Conservation (phyloP, 2,329 filamentous ascomycete genomes). For the Pseudogymnoascus sp. region DNA sequence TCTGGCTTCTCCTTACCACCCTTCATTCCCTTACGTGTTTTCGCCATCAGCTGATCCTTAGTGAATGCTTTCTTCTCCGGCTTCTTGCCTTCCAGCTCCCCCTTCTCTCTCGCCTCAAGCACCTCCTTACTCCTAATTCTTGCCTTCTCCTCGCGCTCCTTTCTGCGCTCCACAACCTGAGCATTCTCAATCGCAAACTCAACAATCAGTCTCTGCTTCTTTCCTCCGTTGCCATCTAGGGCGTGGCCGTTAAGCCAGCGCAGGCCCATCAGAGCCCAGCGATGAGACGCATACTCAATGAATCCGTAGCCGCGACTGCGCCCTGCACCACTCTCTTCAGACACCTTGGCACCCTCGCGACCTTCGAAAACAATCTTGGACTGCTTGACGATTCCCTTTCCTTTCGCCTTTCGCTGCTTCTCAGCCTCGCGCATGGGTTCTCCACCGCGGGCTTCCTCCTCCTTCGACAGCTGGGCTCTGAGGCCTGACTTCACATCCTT, state of each 20-base stretch:
- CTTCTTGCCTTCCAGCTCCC: slow-evolving; percentile 26
- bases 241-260: slow-evolving; percentile 82
- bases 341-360: slow-evolving; percentile 73
- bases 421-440: slow-evolving; percentile 77
- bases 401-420: slow-evolving; percentile 67
- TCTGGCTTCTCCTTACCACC: slow-evolving; percentile 19
- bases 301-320: slow-evolving; percentile 92
- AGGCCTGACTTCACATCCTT: slow-evolving; percentile 75
- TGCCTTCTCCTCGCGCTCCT: slow-evolving; percentile 53
- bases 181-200: slow-evolving; percentile 99
- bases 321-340: slow-evolving; percentile 68
- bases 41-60: slow-evolving; percentile 28
- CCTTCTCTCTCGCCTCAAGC: slow-evolving; percentile 27
- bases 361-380: slow-evolving; percentile 94
- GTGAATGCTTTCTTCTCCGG: slow-evolving; percentile 26
- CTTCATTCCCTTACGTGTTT: slow-evolving; percentile 31
- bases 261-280: slow-evolving; percentile 89
- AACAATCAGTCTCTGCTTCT: slow-evolving; percentile 82
- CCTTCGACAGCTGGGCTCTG: slow-evolving; percentile 75
- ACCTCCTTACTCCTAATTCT: slow-evolving; percentile 34
- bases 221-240: slow-evolving; percentile 55
- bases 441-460: slow-evolving; percentile 75
- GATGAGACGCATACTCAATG: slow-evolving; percentile 90
- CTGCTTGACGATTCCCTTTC: slow-evolving; percentile 79
- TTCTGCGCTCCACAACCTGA: slow-evolving; percentile 80